Evolutionary conservation across 306 rosid genomes (phyloP).

Genomic region (Alnus rubra): DNA sequence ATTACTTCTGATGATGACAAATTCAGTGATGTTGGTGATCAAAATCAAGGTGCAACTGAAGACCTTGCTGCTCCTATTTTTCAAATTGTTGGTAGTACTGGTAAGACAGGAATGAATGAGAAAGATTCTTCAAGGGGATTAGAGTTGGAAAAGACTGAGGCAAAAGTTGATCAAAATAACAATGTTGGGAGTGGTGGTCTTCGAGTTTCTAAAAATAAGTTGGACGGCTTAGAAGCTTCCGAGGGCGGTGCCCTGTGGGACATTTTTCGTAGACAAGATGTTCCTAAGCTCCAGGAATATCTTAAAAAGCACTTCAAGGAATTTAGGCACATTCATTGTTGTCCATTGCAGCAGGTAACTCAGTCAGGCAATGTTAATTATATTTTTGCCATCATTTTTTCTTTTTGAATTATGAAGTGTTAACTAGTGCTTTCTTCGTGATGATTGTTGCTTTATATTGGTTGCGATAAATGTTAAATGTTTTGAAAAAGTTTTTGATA

Average conservation of each 20-base stretch:
- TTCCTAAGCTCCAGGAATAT: constrained; percentile 74
- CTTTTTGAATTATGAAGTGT: background rate
- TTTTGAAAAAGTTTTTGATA: too few relatives aligned
- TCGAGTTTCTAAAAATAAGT: constrained; percentile 4
- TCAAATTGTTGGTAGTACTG: background rate
- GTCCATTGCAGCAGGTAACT: constrained; percentile 65
- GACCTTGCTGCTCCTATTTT: constrained; percentile 13
- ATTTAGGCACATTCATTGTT: constrained; percentile 70
- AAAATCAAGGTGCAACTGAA: background rate
- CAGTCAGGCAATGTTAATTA: background rate
- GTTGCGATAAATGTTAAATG: too few relatives aligned
- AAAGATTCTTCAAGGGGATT: background rate
- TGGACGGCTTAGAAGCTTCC: constrained; percentile 29
- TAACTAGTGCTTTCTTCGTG: too few relatives aligned
- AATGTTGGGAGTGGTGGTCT: constrained; percentile 8
- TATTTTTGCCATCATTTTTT: background rate
- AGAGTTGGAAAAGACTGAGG: constrained; percentile 12
- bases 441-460: too few relatives aligned
- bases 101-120: background rate
- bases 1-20: constrained; percentile 14
- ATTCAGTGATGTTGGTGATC: constrained; percentile 1
- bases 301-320: constrained; percentile 67
- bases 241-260: constrained; percentile 94
- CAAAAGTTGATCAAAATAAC: constrained; percentile 16
- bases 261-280: constrained; percentile 85